Evolutionary conservation across 768 basidiomycete species (phyloP).

Genomic region (Phanerodontia chrysosporium): DNA sequence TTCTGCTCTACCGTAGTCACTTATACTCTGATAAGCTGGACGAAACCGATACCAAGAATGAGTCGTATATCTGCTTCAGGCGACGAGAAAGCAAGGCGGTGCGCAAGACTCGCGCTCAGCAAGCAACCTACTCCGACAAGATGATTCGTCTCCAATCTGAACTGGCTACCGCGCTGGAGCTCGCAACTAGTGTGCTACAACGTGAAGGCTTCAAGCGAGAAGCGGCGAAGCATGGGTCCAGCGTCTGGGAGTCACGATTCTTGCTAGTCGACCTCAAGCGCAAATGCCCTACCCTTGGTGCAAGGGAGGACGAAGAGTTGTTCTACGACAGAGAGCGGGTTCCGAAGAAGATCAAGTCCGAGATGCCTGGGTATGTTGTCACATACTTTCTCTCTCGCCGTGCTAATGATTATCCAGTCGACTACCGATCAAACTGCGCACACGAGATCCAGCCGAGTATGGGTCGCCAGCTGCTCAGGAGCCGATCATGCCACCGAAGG

Average conservation of each 20-base stretch:
- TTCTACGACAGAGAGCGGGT: conserved; percentile 68
- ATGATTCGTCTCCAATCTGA: conserved; percentile 78
- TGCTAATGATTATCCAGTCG: conserved; percentile 27
- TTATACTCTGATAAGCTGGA: conserved; percentile 53
- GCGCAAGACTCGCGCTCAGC: conserved; percentile 90
- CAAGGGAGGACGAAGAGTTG: conserved; percentile 68
- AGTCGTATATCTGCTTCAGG: conserved; percentile 97
- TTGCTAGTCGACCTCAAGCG: conserved; percentile 77
- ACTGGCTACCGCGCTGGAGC: conserved; percentile 63
- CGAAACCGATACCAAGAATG: conserved; percentile 83
- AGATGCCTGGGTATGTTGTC: conserved; percentile 21
- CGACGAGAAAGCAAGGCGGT: conserved; percentile 91
- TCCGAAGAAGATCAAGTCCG: conserved; percentile 50
- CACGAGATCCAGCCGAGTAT: conserved; percentile 37
- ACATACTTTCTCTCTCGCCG: not conserved
- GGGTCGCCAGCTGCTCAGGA: conserved; percentile 43
- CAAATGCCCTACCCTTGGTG: conserved; percentile 55
- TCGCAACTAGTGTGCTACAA: conserved; percentile 62
- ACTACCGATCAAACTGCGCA: conserved; percentile 50
- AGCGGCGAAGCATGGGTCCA: conserved; percentile 47
- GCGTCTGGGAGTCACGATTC: conserved; percentile 77
- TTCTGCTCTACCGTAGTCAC: not conserved
- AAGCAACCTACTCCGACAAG: conserved; percentile 86
- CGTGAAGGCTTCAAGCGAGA: conserved; percentile 80
- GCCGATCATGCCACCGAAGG: conserved; percentile 55